These are phyloP conservation scores for Termitomyces sp. DNA, from an alignment of 768 basidiomycete species.

Conservation along the genomic window DNA sequence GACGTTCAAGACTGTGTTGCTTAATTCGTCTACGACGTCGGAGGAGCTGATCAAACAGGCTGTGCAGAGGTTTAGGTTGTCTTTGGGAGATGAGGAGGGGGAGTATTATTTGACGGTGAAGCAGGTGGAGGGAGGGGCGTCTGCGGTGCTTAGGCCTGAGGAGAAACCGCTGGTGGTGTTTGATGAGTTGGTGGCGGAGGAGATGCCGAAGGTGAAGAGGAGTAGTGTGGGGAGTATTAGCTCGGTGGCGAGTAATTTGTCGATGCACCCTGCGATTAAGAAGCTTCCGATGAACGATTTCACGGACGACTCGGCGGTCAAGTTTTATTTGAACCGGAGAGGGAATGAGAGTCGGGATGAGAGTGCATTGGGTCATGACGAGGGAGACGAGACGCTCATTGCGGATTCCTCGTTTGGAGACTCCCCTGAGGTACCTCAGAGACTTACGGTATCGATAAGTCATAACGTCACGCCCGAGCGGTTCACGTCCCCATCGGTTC, in stretches of 20 bases:
- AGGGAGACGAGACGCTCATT: slow-evolving; percentile 39
- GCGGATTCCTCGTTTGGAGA: slow-evolving; percentile 34
- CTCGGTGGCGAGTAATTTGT: slow-evolving; percentile 88
- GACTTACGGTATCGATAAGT: slow-evolving; percentile 37
- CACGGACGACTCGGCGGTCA: slow-evolving; percentile 94
- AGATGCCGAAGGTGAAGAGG: slow-evolving; percentile 84
- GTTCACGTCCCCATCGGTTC: slow-evolving; percentile 77
- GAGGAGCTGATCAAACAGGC: slow-evolving; percentile 87
- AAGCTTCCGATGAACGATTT: slow-evolving; percentile 97
- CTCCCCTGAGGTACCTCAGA: slow-evolving; percentile 21
- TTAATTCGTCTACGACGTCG: slow-evolving; percentile 83
- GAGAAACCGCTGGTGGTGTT: slow-evolving; percentile 90
- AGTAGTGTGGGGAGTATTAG: slow-evolving; percentile 93
- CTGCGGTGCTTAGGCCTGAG: slow-evolving; percentile 62
- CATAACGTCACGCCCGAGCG: slow-evolving; percentile 60
- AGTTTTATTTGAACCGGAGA: slow-evolving; percentile 87
- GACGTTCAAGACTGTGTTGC: slow-evolving; percentile 95
- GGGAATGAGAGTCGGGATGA: slow-evolving; percentile 37
- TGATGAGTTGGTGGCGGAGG: slow-evolving; percentile 79
- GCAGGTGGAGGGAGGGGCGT: slow-evolving; percentile 85
- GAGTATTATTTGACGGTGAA: slow-evolving; percentile 92
- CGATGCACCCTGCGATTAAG: slow-evolving; percentile 93
- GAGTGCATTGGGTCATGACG: slow-evolving; percentile 30
- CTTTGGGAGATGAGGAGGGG: slow-evolving; percentile 52
- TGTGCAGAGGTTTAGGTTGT: slow-evolving; percentile 88